Percentiles rank a stretch among this genome's conserved stretches.
Conservation (phyloP, 352 stramenopile species). For the Plasmopara viticola region DNA sequence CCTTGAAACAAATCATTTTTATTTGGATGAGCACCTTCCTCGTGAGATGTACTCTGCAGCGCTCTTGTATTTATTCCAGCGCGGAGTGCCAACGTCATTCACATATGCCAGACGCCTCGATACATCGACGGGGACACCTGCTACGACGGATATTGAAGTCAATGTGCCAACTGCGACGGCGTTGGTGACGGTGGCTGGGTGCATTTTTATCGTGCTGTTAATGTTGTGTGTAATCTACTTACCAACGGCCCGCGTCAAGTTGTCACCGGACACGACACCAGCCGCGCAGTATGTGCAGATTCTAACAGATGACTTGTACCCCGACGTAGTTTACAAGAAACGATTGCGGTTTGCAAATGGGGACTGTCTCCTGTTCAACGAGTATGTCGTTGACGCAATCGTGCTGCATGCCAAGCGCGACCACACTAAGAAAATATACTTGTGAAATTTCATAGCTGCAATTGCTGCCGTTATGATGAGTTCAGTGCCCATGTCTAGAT, state of each 20-base stretch:
- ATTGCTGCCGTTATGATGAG: too few species aligned
- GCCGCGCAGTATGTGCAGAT: constrained; percentile 65
- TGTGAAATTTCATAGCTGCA: constrained; percentile 17
- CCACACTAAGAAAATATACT: constrained; percentile 40
- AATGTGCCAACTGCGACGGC: constrained; percentile 38
- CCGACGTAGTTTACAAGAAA: constrained; percentile 68
- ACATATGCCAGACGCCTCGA: constrained; percentile 20
- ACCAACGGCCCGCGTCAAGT: constrained; percentile 44
- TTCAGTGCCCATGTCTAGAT: too few species aligned
- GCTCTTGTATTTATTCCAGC: constrained; percentile 48
- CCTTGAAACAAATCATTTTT: constrained; percentile 26
- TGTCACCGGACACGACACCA: constrained; percentile 53
- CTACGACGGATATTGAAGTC: constrained; percentile 42
- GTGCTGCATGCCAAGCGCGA: constrained; percentile 6
- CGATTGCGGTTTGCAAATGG: constrained; percentile 54
- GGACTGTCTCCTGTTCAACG: constrained; percentile 57
- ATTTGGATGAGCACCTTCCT: constrained; percentile 16
- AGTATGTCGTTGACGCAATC: constrained; percentile 51
- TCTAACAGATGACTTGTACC: constrained; percentile 64
- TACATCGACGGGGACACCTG: constrained; percentile 3
- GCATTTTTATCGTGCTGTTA: constrained; percentile 44
- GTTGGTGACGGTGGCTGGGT: constrained; percentile 41
- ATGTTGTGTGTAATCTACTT: constrained; percentile 49
- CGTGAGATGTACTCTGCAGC: constrained; percentile 32
- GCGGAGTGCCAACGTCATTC: constrained; percentile 27